A percentile compares a stretch with the other conserved stretches of the same genome.
These are phyloP conservation scores for Calycina marina DNA, from an alignment of 2,329 filamentous ascomycete species.

Conservation along the genomic window DNA sequence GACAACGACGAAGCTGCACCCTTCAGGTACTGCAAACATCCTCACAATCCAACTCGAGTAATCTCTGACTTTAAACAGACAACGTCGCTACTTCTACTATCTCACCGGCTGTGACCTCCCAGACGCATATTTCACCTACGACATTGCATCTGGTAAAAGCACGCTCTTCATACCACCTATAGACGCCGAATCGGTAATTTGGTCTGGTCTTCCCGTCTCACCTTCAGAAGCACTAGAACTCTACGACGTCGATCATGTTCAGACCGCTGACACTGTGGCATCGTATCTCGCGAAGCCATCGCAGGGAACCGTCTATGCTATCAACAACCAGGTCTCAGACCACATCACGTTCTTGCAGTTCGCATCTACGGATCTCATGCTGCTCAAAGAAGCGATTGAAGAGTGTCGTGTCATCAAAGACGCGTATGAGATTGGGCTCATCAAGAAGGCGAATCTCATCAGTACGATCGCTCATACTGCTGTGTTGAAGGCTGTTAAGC, in stretches of 20 bases:
- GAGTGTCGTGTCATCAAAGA: slow-evolving; percentile 57
- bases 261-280: slow-evolving; percentile 60
- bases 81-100: slow-evolving; percentile 91
- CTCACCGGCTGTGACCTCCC: slow-evolving; percentile 70
- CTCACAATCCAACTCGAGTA: too few relatives aligned
- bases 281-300: slow-evolving; percentile 33
- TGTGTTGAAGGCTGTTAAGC: slow-evolving; percentile 44
- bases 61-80: too few relatives aligned
- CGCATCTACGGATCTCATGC: slow-evolving; percentile 41
- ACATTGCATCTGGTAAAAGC: slow-evolving; percentile 56
- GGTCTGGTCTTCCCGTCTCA: slow-evolving; percentile 76
- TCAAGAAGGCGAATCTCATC: slow-evolving; percentile 56
- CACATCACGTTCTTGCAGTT: slow-evolving; percentile 59
- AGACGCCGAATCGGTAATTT: slow-evolving; percentile 80
- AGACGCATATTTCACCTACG: slow-evolving; percentile 70
- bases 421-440: slow-evolving; percentile 58
- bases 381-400: slow-evolving; percentile 50
- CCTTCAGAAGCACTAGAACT: slow-evolving; percentile 56
- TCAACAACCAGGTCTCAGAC: slow-evolving; percentile 62
- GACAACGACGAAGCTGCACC: slow-evolving; percentile 75
- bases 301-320: slow-evolving; percentile 52
- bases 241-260: slow-evolving; percentile 73
- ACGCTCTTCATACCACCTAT: slow-evolving; percentile 86
- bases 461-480: slow-evolving; percentile 52
- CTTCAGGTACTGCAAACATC: slow-evolving; percentile 50